phyloP scores from a whole-genome alignment of 306 rosid species.

The Medicago arabica region DNA sequence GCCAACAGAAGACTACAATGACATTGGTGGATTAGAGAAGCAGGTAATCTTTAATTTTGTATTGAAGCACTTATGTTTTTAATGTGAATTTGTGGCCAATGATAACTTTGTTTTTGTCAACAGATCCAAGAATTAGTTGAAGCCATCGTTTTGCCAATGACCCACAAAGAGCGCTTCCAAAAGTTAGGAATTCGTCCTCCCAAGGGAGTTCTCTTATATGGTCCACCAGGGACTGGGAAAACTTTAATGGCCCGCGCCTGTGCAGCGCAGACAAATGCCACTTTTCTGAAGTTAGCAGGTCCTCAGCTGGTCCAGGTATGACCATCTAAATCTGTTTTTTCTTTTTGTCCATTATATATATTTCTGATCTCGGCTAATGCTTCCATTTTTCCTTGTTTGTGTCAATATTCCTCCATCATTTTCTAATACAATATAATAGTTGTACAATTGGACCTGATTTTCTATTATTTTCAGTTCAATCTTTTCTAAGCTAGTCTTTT shows the following conservation, averaged over 20 bases:
- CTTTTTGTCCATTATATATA: background rate
- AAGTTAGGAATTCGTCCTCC: slow-evolving; percentile 95
- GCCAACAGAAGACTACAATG: slow-evolving; percentile 93
- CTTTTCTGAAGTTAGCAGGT: slow-evolving; percentile 92
- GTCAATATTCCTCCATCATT: no score
- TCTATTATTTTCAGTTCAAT: background rate
- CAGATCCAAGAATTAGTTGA: slow-evolving; percentile 97
- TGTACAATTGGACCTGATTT: background rate
- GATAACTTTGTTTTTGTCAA: slow-evolving; percentile 21
- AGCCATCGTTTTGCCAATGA: slow-evolving; percentile 96
- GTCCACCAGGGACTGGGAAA: slow-evolving; percentile 99
- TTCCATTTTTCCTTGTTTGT: no score
- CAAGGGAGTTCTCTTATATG: slow-evolving; percentile 93
- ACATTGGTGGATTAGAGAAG: slow-evolving; percentile 93
- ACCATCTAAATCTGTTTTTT: background rate
- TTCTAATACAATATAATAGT: background rate
- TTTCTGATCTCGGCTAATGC: background rate
- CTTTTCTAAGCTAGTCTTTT: background rate
- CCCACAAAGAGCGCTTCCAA: slow-evolving; percentile 93
- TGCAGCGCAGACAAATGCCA: slow-evolving; percentile 97
- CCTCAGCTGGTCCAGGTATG: slow-evolving; percentile 95
- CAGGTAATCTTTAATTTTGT: slow-evolving; percentile 56
- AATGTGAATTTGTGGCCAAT: background rate
- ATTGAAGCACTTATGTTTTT: background rate
- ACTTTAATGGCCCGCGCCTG: slow-evolving; percentile 98